A percentile compares a stretch with the other conserved stretches of the same genome.
phyloP scores from a whole-genome alignment of 2,329 filamentous ascomycete genomes.

The Furcasterigmium furcatum region DNA sequence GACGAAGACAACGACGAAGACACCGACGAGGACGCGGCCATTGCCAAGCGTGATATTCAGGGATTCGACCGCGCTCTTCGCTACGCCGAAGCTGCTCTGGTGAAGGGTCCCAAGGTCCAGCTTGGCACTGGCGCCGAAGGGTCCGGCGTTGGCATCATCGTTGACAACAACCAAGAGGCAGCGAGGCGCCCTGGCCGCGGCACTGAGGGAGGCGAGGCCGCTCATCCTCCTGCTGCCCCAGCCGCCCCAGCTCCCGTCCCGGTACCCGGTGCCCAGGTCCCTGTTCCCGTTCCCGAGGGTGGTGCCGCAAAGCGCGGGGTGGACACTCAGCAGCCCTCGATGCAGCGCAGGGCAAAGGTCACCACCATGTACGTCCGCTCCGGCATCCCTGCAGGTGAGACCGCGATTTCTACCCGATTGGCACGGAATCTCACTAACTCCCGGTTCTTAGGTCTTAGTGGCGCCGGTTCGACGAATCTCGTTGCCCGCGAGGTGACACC shows the following conservation, averaged over 20 bases:
- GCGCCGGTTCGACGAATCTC: not conserved
- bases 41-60: constrained; percentile 30
- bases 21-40: constrained; percentile 14
- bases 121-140: constrained; percentile 34
- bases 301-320: constrained; percentile 4
- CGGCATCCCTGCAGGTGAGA: constrained; percentile 39
- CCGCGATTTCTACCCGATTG: not conserved
- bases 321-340: constrained; percentile 16
- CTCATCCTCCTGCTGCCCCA: constrained; percentile 1
- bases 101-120: constrained; percentile 32
- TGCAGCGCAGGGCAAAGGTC: constrained; percentile 34
- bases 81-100: constrained; percentile 33
- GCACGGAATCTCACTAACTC: not conserved
- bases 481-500: constrained; percentile 8
- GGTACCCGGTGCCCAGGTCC: constrained; percentile 1
- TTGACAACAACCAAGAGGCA: constrained; percentile 25
- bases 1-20: constrained; percentile 38
- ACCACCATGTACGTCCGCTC: constrained; percentile 44
- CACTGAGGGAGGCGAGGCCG: constrained; percentile 3
- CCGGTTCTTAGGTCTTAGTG: not conserved
- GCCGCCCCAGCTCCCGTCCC: not conserved
- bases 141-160: constrained; percentile 35
- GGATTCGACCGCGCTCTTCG: constrained; percentile 37
- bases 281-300: not conserved
- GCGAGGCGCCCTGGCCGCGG: constrained; percentile 19